These are phyloP conservation scores for Cutaneotrichosporon arboriforme DNA, from an alignment of 1,284 basidiomycete genomes.

Conservation along the genomic window DNA sequence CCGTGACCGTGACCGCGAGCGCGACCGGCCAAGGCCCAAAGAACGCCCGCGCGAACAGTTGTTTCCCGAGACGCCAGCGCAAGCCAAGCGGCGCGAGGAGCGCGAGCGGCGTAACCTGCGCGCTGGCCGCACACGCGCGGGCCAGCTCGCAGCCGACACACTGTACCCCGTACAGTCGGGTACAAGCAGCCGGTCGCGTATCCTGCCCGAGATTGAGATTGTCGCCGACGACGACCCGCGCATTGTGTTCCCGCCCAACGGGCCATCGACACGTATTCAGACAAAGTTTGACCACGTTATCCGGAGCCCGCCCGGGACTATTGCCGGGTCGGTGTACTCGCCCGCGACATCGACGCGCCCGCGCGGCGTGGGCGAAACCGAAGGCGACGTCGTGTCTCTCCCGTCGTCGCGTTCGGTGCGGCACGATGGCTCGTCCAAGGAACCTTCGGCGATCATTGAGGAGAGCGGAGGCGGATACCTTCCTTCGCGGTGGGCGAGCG, in stretches of 20 bases:
- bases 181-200: conserved; percentile 18
- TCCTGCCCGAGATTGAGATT: conserved; percentile 45
- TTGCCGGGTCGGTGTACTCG: conserved; percentile 5
- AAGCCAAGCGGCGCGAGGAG: conserved; percentile 41
- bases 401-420: not conserved
- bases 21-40: conserved; percentile 20
- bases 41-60: conserved; percentile 36
- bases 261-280: conserved; percentile 34
- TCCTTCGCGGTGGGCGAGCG: conserved; percentile 44
- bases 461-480: conserved; percentile 43
- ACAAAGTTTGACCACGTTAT: conserved; percentile 29
- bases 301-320: not conserved
- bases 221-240: conserved; percentile 45
- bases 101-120: conserved; percentile 25
- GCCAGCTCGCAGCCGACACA: not conserved
- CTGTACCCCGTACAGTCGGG: not conserved
- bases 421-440: conserved; percentile 9
- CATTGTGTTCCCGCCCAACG: conserved; percentile 34
- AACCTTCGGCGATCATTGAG: conserved; percentile 32
- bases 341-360: not conserved
- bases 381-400: not conserved
- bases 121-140: conserved; percentile 1
- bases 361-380: not conserved
- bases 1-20: conserved; percentile 2
- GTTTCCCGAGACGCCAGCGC: conserved; percentile 45